phyloP scores from a whole-genome alignment of 768 basidiomycete genomes.

The Tricholoma saponaceum region DNA sequence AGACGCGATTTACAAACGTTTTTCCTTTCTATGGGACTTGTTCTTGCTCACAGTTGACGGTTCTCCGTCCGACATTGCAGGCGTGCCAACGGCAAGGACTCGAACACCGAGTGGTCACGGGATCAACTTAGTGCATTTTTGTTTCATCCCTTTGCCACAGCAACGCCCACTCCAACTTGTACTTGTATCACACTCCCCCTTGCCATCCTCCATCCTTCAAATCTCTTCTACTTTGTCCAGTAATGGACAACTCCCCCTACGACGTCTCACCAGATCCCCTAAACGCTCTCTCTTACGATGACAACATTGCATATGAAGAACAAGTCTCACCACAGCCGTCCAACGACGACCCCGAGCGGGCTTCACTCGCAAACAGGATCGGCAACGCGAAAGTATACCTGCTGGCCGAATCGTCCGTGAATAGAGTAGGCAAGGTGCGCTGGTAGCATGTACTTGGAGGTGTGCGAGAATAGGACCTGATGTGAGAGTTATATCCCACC shows the following conservation, averaged over 20 bases:
- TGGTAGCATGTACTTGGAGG: conserved; percentile 35
- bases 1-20: conserved; percentile 58
- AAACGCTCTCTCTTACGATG: conserved; percentile 48
- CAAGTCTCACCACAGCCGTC: conserved; percentile 37
- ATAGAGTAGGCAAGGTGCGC: conserved; percentile 72
- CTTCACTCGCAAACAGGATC: conserved; percentile 62
- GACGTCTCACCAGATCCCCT: conserved; percentile 25
- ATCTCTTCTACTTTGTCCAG: neutral
- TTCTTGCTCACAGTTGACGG: conserved; percentile 66
- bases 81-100: no score
- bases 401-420: conserved; percentile 60
- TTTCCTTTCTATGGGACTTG: conserved; percentile 89
- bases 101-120: neutral
- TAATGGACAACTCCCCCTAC: conserved; percentile 49
- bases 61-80: conserved; percentile 40
- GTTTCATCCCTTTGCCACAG: conserved; percentile 5
- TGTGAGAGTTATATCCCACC: conserved; percentile 29
- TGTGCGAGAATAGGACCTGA: conserved; percentile 39
- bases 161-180: conserved; percentile 1
- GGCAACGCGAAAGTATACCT: conserved; percentile 74
- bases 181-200: conserved; percentile 4
- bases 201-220: conserved; percentile 2
- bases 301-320: conserved; percentile 52
- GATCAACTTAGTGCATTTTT: conserved; percentile 1
- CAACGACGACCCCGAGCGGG: conserved; percentile 23